Base-by-base conservation (phyloP, 2,329 filamentous ascomycete species). In the Sporothrix brasiliensis region DNA sequence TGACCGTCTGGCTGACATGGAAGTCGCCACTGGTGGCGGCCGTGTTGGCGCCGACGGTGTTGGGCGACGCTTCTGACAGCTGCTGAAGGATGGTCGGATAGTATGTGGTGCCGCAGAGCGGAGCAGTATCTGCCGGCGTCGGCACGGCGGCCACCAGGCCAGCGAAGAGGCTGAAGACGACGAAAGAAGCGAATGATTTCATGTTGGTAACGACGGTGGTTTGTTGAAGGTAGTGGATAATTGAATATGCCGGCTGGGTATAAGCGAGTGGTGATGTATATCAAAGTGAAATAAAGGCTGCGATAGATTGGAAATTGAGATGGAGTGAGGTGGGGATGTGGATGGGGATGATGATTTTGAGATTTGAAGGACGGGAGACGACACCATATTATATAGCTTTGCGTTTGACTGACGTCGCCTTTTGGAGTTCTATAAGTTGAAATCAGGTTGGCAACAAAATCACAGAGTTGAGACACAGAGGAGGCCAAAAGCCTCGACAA, bases 71-170 rank as follows among this genome's bases (percentile, higher is more conserved):
- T 67, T 71, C 70, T 10, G 70, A 60, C 58, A 71, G 30, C 67
- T 71, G 70, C 70, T 71, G 70, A 41, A 69, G 70, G 41, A 71
- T 71, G n/a, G 70, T 69, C 60, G 70, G 70, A 53, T 69, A 69
- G 70, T 71, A 71, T 60, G 70, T 71, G 24, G 70, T 69, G 70
- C 70, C 67, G 60, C 67, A 69, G 56, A 67, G 70, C 9, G 70
- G 70, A 4, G 58, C 70, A 16, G 69, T 30, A 44, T 67, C 70
- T 16, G 53, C 70, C 16, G 70, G 70, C 16, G 70, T 67, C 16
- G 70, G 70, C 24, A 65, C 67, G 19, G 67, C 70, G n/a, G 53
- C 41, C 27, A 54, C 61, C n/a, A 60, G 60, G 44, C 67, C 60
- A 19, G 61, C 19, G 4, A 71, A 60, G 30, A 68, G 67, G 24